phyloP scores from a whole-genome alignment of 2,329 filamentous ascomycete genomes.

The Alternaria sp. region DNA sequence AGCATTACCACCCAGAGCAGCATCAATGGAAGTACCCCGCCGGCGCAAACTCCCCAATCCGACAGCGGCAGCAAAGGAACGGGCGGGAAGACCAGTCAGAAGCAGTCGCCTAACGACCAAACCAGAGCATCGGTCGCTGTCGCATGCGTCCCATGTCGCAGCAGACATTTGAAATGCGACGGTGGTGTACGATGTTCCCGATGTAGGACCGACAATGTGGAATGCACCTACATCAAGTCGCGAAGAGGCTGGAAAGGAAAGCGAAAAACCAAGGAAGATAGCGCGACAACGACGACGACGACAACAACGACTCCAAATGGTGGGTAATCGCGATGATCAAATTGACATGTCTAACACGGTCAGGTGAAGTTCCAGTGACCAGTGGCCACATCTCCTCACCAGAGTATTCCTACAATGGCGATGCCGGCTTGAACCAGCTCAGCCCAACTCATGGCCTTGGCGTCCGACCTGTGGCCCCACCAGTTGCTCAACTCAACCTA shows the following conservation, averaged over 20 bases:
- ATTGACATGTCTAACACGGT: neutral
- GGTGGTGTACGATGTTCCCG: constrained; percentile 59
- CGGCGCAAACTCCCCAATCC: constrained; percentile 42
- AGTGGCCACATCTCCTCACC: constrained; percentile 42
- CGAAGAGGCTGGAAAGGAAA: constrained; percentile 60
- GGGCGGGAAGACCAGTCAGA: constrained; percentile 31
- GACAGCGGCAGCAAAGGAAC: constrained; percentile 29
- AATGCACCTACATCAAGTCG: constrained; percentile 62
- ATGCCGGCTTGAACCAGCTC: constrained; percentile 35
- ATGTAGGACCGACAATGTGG: constrained; percentile 55
- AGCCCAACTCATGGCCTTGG: constrained; percentile 33
- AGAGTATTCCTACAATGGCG: constrained; percentile 41
- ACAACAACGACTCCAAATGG: constrained; percentile 29
- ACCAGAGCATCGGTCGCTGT: constrained; percentile 49
- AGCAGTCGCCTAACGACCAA: constrained; percentile 26
- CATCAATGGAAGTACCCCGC: constrained; percentile 40
- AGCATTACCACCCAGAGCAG: constrained; percentile 44
- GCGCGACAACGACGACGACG: constrained; percentile 20
- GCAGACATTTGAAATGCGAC: constrained; percentile 63
- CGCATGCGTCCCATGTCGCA: constrained; percentile 63
- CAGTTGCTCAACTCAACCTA: constrained; percentile 42
- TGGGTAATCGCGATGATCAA: constrained; percentile 17
- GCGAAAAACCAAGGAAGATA: constrained; percentile 49
- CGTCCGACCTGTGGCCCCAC: constrained; percentile 28
- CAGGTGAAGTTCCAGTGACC: constrained; percentile 26